A percentile compares a stretch with the other conserved stretches of the same genome.
phyloP scores from a whole-genome alignment of 1,284 basidiomycete genomes.

The Ceratobasidium sp. region DNA sequence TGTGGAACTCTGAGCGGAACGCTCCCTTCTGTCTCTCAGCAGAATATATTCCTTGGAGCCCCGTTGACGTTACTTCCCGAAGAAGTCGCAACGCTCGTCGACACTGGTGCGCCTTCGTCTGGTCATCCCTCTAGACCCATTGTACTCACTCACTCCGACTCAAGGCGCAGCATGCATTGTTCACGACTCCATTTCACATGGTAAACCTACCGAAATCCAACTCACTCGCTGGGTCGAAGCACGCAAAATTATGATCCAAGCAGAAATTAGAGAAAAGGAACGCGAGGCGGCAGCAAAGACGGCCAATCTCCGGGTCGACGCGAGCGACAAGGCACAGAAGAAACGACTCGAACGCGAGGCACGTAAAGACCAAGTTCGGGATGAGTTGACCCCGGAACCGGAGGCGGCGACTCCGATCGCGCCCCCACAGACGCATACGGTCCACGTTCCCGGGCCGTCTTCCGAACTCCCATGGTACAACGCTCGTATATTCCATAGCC shows the following conservation, averaged over 20 bases:
- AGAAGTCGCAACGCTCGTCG: constrained; percentile 86
- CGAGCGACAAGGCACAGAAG: constrained; percentile 65
- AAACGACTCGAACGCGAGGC: constrained; percentile 73
- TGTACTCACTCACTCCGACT: neutral
- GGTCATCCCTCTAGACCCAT: neutral
- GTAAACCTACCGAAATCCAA: constrained; percentile 59
- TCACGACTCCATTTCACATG: constrained; percentile 71
- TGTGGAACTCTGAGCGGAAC: constrained; percentile 90
- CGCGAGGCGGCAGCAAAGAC: constrained; percentile 51
- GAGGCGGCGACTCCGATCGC: neutral
- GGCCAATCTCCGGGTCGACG: constrained; percentile 45
- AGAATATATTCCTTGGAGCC: constrained; percentile 94
- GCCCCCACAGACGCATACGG: constrained; percentile 43
- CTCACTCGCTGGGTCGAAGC: constrained; percentile 62
- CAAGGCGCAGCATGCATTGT: constrained; percentile 79
- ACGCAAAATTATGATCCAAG: constrained; percentile 54
- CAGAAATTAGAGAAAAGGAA: constrained; percentile 58
- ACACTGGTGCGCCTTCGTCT: constrained; percentile 62
- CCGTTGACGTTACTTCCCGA: constrained; percentile 90
- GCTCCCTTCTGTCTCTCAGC: constrained; percentile 91
- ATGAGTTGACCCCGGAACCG: neutral
- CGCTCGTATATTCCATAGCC: constrained; percentile 58
- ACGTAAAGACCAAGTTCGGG: constrained; percentile 47
- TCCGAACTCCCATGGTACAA: constrained; percentile 67
- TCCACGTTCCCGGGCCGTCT: constrained; percentile 62